Conservation (phyloP, 2,329 filamentous ascomycete genomes). For the Dactylellina haptotyla region DNA sequence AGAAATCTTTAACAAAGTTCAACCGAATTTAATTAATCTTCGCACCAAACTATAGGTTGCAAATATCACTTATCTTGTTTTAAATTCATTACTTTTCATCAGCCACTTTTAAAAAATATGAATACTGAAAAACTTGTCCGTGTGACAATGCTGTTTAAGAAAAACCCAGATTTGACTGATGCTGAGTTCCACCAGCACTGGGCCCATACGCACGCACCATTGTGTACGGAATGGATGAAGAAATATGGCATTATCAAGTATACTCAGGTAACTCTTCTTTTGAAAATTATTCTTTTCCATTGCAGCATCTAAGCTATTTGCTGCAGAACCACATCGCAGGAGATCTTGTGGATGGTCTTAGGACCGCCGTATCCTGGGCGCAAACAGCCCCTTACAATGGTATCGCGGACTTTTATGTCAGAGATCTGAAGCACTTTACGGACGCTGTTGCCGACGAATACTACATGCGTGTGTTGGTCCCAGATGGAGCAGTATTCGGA, state of each 20-base stretch:
- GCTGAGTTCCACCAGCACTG: not conserved
- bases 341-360: no score
- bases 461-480: constrained; percentile 7
- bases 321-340: no score
- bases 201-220: not conserved
- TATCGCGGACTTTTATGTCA: constrained; percentile 32
- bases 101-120: no score
- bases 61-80: no score
- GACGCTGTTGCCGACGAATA: constrained; percentile 16
- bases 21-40: no score
- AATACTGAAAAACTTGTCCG: constrained; percentile 1
- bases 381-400: constrained; percentile 5
- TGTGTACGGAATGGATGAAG: constrained; percentile 13
- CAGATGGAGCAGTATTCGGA: constrained; percentile 23
- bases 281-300: no score
- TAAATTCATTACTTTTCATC: no score
- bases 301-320: no score
- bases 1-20: no score
- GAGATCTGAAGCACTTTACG: constrained; percentile 20
- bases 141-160: not conserved
- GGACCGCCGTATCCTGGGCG: not conserved
- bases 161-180: not conserved
- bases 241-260: constrained; percentile 12
- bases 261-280: constrained; percentile 7
- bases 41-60: no score